Base-by-base conservation (phyloP, 2,329 filamentous ascomycete genomes). In the Fusarium papillatum region DNA sequence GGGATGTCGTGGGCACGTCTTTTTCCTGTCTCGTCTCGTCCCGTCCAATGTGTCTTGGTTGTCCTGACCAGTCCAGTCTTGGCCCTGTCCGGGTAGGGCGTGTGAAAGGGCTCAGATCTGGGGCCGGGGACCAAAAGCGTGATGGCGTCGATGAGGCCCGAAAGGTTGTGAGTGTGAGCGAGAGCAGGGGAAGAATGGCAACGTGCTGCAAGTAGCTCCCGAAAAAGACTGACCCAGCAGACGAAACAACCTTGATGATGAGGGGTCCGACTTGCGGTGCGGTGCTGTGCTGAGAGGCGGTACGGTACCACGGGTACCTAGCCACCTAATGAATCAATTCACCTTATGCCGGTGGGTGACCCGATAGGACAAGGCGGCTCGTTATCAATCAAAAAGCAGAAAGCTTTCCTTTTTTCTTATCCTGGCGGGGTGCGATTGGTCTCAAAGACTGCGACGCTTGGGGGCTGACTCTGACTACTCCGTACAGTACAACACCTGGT, bases 351-450 rank as follows among this genome's bases (percentile, higher is more conserved):
- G 70, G 73, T 64, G 66, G 70, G 66, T 70, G 68, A 76, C 60
- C 72, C 66, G 68, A 75, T 64, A 61, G 70, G 68, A 63, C 59
- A 66, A 71, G 70, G 69, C 69, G 71, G 53, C 75, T 11, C 70
- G 73, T 80, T 80, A 80, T 80, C 78, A 79, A 74, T 78, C 66
- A 68, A 65, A 43, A 48, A 65, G 55, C 55, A 66, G 59, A 41
- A 61, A 14, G 26, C 34, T 62, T 26, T 50, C 48, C 48, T 69
- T 74, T 70, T 65, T 65, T 64, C 36, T 66, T 73, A 67, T 34
- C 66, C 62, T 64, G 68, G 73, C 64, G 69, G 77, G 67, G 68
- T 63, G 62, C 62, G 59, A 26, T 55, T 46, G 34, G 55, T 26
- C 43, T 63, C 24, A 17, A 53, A 36, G 22, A 29, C 14, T 38